Evolutionary conservation across 2,329 filamentous ascomycete genomes (phyloP), one percentile per base, ranked within the genome.

Genomic region (Talaromyces sp.): DNA sequence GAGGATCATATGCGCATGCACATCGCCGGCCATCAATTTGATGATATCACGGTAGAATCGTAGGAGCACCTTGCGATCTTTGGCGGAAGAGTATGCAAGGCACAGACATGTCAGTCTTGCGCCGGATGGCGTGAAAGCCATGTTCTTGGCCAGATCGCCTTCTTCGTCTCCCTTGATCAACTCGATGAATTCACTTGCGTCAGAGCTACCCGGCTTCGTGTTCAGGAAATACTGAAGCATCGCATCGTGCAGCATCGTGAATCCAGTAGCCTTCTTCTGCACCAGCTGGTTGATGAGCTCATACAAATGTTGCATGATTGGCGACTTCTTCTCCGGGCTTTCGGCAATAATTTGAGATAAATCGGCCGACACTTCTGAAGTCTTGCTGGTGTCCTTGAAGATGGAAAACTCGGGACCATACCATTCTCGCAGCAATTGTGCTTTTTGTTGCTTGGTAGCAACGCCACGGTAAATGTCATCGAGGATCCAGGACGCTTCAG

Each of bases 241-340:
- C 56, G 95, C 95, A 71, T 98, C 95, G 76, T 99, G 96, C 23
- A 99, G 85, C 85, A 99, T 96, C 2, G 94, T 98, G 78, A 99
- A 98, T 9, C 92, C 94, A 0, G 92, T 96, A 79, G 95, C 88
- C 79, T 95, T 95, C 85, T 99, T 99, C 78, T 99, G 93, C 55
- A 98, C 85, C 50, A 99, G 85, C 65, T 89, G 87, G 77, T 97
- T 96, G 81, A 96, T 95, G 78, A 96, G 85, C 67, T 91, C 89
- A 66, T 89, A 84, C 60, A 98, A 82, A 72, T 90, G 90, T 73
- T 89, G 89, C 88, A 98, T 90, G 66, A 97, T 93, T 0, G 91
- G 87, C 14, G 85, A 86, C 64, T 92, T 86, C 83, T 98, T 98
- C 79, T 92, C 92, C 1, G 94, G 92, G 57, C 89, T 85, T 57